Evolutionary conservation across 352 stramenopile genomes (phyloP), one percentile per base, ranked within the genome.

Genomic region (Globisporangium emineosum): DNA sequence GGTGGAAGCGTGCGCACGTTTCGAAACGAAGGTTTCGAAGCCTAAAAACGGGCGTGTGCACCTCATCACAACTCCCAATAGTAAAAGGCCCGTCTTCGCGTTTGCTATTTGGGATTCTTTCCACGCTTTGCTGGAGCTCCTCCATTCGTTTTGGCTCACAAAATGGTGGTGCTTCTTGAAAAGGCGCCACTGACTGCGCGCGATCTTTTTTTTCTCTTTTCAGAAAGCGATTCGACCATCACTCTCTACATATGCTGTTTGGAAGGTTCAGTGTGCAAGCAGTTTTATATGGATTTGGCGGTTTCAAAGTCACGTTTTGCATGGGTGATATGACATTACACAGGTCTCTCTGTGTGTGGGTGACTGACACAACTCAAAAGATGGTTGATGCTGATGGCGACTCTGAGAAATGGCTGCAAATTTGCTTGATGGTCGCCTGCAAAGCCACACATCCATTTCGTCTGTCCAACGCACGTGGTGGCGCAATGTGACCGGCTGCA

Each of bases 171-270:
- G n/a, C n/a, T 52, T 52, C 45, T 27, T 27, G 45, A 52, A 52
- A 52, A 25, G 45, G 21, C 45, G 21, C 45, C 19, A 53, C 30
- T 21, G 5, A 21, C 3, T 21, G 21, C 45, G n/a, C 9, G 45
- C 45, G 45, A 53, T 53, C 45, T 32, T 47, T 15, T 47, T 53
- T 53, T 27, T 29, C 30, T 53, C 19, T 27, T 29, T 53, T 53
- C 19, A 9, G 9, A 5, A 53, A 53, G 3, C 5, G 9, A 7
- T 15, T 0, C 3, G 45, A 53, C 21, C 45, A 32, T n/a, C 45
- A 53, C 10, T 53, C 25, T 23, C 32, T 5, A 10, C 23, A 10
- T 23, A 55, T 12, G 25, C 25, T 23, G 15, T 55, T 55, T 10
- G 15, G 10, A 23, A 55, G 49, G 49, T 25, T 55, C 13, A 55